phyloP scores from a whole-genome alignment of 176 grass and related monocot species.

The Zoysia pacifica region DNA sequence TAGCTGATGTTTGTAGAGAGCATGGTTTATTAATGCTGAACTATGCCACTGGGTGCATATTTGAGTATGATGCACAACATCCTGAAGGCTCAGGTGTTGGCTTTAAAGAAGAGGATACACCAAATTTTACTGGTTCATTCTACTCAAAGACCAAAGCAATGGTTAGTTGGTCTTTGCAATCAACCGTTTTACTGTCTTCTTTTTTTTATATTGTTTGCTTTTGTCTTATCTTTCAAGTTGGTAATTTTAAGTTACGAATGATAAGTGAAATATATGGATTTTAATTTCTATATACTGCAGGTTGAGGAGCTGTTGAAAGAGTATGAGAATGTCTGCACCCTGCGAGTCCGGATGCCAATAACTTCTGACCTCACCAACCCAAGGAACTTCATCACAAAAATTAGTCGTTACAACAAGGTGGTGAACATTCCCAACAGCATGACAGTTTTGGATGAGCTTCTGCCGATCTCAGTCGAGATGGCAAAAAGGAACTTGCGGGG shows the following conservation, averaged over 20 bases:
- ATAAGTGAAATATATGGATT: conserved; percentile 10
- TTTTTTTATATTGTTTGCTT: conserved; percentile 9
- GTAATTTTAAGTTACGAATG: conserved; percentile 15
- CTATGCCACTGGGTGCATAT: conserved; percentile 85
- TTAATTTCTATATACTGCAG: conserved; percentile 42
- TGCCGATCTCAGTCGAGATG: conserved; percentile 79
- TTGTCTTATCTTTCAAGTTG: conserved; percentile 14
- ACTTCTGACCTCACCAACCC: conserved; percentile 78
- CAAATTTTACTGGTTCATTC: conserved; percentile 76
- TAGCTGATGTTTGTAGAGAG: conserved; percentile 70
- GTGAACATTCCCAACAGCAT: conserved; percentile 83
- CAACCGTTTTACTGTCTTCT: not conserved
- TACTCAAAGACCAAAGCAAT: conserved; percentile 88
- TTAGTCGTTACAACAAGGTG: conserved; percentile 71
- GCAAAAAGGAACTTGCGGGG: conserved; percentile 66
- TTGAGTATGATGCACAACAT: conserved; percentile 71
- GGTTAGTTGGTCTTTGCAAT: conserved; percentile 50
- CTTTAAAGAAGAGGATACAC: conserved; percentile 80
- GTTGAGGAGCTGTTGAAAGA: conserved; percentile 75
- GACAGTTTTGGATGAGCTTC: conserved; percentile 80
- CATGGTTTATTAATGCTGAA: conserved; percentile 73
- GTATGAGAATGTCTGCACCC: conserved; percentile 79
- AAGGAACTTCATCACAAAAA: conserved; percentile 87
- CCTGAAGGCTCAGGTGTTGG: conserved; percentile 73
- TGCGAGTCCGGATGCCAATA: conserved; percentile 73